Evolutionary conservation across 495 filamentous ascomycete genomes (phyloP), one percentile per base, ranked within the genome.

Genomic region (Ramalina peruviana): DNA sequence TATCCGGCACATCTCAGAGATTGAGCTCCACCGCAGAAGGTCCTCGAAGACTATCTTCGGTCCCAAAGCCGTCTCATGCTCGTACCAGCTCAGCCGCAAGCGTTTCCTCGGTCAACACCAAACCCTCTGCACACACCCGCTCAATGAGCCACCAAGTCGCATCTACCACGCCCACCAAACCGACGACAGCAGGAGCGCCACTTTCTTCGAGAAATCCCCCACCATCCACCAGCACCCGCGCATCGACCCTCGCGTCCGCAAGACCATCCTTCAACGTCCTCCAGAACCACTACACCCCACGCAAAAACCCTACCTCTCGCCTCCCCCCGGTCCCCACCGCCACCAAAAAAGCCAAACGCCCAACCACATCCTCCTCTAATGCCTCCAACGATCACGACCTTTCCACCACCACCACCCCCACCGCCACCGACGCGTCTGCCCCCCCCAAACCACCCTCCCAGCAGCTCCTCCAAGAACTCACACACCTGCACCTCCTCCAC

Each of bases 401-500:
- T 36, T 17, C 19, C 45, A 37, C 16, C 45, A 6, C 16, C 45
- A 6, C 25, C 27, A 36, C n/a, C 17, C 17, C n/a, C 15, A 15
- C 26, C 33, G 7, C 42, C n/a, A 6, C 45, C 5, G 12, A 11
- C 19, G 19, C 19, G 19, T 20, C 19, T 20, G 19, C 12, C 26
- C 2, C 45, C 6, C 1, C 45, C 19, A 20, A 20, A 20, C 19
- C 19, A 20, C 19, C 19, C 25, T 48, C 27, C 16, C 45, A 36
- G 4, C 45, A 37, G 4, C 30, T 19, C 58, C 86, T 26, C 84
- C 88, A 58, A 78, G 82, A 88, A 57, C 70, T 92, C 19, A 66
- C 88, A 20, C 83, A 87, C 58, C 65, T 89, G 5, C 77, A 79
- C 58, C 67, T 89, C 10, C 65, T 88, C 12, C 82, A 86, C 65